These are phyloP conservation scores for Moniliella sp. DNA, from an alignment of 1,284 basidiomycete genomes.

Conservation along the genomic window DNA sequence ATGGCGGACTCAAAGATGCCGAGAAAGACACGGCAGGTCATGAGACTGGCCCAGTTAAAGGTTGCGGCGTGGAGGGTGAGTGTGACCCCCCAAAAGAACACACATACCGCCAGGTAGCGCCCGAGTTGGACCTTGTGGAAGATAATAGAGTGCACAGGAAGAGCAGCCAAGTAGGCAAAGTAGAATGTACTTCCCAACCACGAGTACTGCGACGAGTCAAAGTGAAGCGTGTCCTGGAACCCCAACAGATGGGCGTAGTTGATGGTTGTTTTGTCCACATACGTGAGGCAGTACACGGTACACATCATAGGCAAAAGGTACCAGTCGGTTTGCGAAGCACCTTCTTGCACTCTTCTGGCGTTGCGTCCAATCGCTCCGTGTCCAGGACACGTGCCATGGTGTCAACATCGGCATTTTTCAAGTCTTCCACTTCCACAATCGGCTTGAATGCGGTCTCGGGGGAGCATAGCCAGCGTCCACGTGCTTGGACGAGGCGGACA, in stretches of 20 bases:
- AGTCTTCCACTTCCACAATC: too few relatives aligned
- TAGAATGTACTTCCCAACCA: conserved; percentile 27
- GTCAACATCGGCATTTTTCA: too few relatives aligned
- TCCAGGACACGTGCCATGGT: background rate
- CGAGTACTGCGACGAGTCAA: conserved; percentile 16
- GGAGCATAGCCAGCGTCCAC: too few relatives aligned
- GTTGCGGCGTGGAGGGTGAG: conserved; percentile 18
- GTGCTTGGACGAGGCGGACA: too few relatives aligned
- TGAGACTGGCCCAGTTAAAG: conserved; percentile 14
- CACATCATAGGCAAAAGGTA: conserved; percentile 23
- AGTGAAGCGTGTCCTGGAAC: conserved; percentile 13
- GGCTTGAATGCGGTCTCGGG: too few relatives aligned
- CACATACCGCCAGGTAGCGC: conserved; percentile 12
- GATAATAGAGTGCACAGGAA: conserved; percentile 9
- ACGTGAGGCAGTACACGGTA: conserved; percentile 15
- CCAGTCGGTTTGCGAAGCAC: conserved; percentile 25
- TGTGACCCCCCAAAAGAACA: conserved; percentile 11
- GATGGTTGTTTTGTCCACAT: conserved; percentile 14
- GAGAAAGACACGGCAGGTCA: conserved; percentile 21
- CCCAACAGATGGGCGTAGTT: conserved; percentile 23
- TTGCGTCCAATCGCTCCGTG: background rate
- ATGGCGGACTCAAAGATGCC: conserved; percentile 24
- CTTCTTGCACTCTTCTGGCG: conserved; percentile 6
- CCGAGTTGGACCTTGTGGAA: conserved; percentile 18
- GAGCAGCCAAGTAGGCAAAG: conserved; percentile 16